These are phyloP conservation scores for Claviceps arundinis DNA, from an alignment of 2,329 filamentous ascomycete genomes.

Conservation along the genomic window DNA sequence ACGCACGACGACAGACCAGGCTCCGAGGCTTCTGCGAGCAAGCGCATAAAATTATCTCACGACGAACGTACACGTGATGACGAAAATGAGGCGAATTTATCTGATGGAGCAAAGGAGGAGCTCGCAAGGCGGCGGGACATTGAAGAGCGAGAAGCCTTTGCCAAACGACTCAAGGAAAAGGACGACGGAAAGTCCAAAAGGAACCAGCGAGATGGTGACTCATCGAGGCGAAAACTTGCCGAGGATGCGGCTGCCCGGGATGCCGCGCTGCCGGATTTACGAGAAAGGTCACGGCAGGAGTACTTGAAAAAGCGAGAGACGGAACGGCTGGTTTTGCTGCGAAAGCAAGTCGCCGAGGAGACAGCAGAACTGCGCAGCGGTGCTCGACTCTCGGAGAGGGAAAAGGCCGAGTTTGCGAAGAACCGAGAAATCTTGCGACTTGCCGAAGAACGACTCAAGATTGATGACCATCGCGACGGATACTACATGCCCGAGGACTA, in stretches of 20 bases:
- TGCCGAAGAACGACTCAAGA: constrained; percentile 70
- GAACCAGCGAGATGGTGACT: constrained; percentile 41
- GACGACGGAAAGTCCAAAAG: constrained; percentile 61
- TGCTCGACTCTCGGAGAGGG: constrained; percentile 57
- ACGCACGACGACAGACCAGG: constrained; percentile 39
- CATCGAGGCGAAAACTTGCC: constrained; percentile 36
- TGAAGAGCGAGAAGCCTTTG: constrained; percentile 66
- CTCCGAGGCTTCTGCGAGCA: constrained; percentile 56
- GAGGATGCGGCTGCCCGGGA: constrained; percentile 50
- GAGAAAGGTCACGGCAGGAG: constrained; percentile 75
- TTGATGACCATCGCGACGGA: constrained; percentile 85
- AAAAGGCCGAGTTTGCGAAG: constrained; percentile 78
- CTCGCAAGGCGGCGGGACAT: constrained; percentile 51
- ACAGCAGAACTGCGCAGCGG: constrained; percentile 67
- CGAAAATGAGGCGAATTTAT: constrained; percentile 21
- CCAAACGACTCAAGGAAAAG: constrained; percentile 59
- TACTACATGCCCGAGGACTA: constrained; percentile 93
- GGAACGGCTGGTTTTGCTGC: constrained; percentile 71
- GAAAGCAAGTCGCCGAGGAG: constrained; percentile 84
- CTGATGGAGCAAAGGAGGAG: constrained; percentile 46
- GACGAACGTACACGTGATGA: constrained; percentile 33
- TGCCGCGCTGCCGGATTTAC: constrained; percentile 65
- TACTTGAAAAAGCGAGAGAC: constrained; percentile 89
- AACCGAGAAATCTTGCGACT: constrained; percentile 73
- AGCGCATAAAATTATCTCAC: constrained; percentile 53